These are phyloP conservation scores for Calycina herbarum DNA, from an alignment of 2,329 filamentous ascomycete genomes.

Conservation along the genomic window DNA sequence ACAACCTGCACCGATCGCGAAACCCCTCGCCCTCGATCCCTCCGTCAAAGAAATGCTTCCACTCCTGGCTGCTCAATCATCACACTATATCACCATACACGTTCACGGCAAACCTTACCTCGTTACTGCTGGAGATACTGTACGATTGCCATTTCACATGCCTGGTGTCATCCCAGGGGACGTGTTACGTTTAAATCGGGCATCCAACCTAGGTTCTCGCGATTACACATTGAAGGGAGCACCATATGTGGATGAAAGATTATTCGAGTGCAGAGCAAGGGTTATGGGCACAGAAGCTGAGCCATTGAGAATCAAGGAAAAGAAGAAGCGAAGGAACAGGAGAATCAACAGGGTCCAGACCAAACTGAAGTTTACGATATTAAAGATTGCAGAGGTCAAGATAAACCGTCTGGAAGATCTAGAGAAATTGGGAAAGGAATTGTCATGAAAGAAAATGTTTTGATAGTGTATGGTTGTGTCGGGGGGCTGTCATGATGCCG, in stretches of 20 bases:
- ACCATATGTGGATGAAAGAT: constrained; percentile 77
- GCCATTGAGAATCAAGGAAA: constrained; percentile 74
- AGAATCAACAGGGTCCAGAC: constrained; percentile 75
- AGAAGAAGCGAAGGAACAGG: constrained; percentile 77
- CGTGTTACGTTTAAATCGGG: constrained; percentile 82
- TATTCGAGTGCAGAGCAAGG: constrained; percentile 83
- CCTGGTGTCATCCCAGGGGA: constrained; percentile 77
- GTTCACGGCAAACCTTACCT: constrained; percentile 81
- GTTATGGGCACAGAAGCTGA: constrained; percentile 84
- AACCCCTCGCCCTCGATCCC: constrained; percentile 46
- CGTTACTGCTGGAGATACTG: constrained; percentile 70
- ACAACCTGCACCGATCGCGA: constrained; percentile 27
- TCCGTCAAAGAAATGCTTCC: constrained; percentile 65
- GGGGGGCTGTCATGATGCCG: not conserved
- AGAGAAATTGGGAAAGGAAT: constrained; percentile 28
- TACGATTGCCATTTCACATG: constrained; percentile 80
- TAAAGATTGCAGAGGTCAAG: constrained; percentile 78
- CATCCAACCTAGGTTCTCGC: constrained; percentile 76
- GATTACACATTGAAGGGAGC: constrained; percentile 86
- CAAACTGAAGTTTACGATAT: constrained; percentile 86
- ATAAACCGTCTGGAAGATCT: constrained; percentile 45
- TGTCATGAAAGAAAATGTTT: not conserved
- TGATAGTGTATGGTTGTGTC: not conserved
- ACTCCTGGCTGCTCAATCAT: constrained; percentile 68
- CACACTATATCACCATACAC: constrained; percentile 77